Evolutionary conservation across 495 filamentous ascomycete species (phyloP).

Genomic region (Friedmanniomyces endolithicus): DNA sequence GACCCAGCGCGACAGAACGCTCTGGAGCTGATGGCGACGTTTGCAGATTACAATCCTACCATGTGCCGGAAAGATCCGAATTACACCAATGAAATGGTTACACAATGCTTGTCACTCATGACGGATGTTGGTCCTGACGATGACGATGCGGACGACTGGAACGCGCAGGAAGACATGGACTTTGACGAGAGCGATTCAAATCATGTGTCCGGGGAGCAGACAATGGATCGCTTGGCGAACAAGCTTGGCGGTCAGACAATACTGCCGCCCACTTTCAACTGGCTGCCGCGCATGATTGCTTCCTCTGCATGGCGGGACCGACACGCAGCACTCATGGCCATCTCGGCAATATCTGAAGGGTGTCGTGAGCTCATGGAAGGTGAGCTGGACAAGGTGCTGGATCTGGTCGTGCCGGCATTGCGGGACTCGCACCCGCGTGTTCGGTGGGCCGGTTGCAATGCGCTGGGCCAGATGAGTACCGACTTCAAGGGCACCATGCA

Average conservation of each 20-base stretch:
- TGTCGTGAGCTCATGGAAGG: slow-evolving; percentile 92
- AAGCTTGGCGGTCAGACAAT: slow-evolving; percentile 83
- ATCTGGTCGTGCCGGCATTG: slow-evolving; percentile 85
- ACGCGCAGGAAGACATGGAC: slow-evolving; percentile 84
- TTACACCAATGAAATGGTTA: slow-evolving; percentile 94
- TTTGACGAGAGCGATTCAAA: slow-evolving; percentile 93
- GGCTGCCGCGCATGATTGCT: slow-evolving; percentile 96
- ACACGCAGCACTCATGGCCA: slow-evolving; percentile 96
- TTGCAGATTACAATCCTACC: slow-evolving; percentile 82
- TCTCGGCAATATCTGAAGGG: slow-evolving; percentile 96
- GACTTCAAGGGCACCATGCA: slow-evolving; percentile 99
- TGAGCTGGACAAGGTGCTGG: slow-evolving; percentile 85
- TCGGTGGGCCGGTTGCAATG: slow-evolving; percentile 96
- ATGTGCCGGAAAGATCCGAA: slow-evolving; percentile 89
- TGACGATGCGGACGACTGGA: slow-evolving; percentile 91
- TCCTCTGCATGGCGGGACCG: slow-evolving; percentile 90
- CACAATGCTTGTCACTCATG: slow-evolving; percentile 96
- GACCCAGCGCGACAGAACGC: slow-evolving; percentile 89
- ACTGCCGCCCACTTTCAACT: slow-evolving; percentile 85
- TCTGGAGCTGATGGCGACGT: slow-evolving; percentile 93
- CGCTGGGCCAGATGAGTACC: slow-evolving; percentile 99
- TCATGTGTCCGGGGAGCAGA: slow-evolving; percentile 96
- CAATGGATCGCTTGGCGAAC: slow-evolving; percentile 96
- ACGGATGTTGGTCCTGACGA: slow-evolving; percentile 96
- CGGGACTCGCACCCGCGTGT: slow-evolving; percentile 86